Base-by-base conservation (phyloP, 1,139 yeast genomes). In the Keqinozyma sinolaborantium region DNA sequence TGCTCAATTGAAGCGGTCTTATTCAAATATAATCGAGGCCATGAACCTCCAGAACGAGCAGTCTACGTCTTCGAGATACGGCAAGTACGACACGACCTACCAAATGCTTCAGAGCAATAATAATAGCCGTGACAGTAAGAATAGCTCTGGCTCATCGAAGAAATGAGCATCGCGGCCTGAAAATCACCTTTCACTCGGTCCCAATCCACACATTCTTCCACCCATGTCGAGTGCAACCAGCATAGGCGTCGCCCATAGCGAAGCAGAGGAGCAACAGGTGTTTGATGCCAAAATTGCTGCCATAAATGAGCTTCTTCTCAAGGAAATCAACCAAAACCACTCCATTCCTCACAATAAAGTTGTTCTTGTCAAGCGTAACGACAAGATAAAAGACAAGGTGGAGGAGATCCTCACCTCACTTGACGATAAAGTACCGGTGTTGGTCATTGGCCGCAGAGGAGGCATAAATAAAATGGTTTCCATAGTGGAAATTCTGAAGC, bases 21-120 rank as follows among this genome's bases (percentile, higher is more conserved):
- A 59, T 29, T 39, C 41, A 6, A 44, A 45, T 5, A 31, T 59
- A 11, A 32, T 59, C 31, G 53, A 49, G 13, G 34, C 45, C 14
- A 40, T 56, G 4, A 50, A 46, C 14, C 47, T 50, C 28, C 45
- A 51, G 20, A 38, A 43, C 9, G 24, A 46, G 2, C 24, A 35
- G 25, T 40, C 32, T 14, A 28, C 26, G 29, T 8, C 24, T 47
- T 1, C 36, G 50, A 4, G 64, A 25, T 60, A 58, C 30, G 66
- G 65, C 1, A 42, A 39, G 30, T 52, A 47, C 21, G 50, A 54
- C 15, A 61, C 60, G 12, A 45, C 62, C 2, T 40, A 52, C 3
- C 37, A 47, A 4, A 38, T 38, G 5, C 36, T 48, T 8, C 30
- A 48, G 29, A 14, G 25, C n/a, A 11, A 21, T 3, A 25, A 24